phyloP scores from a whole-genome alignment of 805 yeast species.

The Barnettozyma californica region DNA sequence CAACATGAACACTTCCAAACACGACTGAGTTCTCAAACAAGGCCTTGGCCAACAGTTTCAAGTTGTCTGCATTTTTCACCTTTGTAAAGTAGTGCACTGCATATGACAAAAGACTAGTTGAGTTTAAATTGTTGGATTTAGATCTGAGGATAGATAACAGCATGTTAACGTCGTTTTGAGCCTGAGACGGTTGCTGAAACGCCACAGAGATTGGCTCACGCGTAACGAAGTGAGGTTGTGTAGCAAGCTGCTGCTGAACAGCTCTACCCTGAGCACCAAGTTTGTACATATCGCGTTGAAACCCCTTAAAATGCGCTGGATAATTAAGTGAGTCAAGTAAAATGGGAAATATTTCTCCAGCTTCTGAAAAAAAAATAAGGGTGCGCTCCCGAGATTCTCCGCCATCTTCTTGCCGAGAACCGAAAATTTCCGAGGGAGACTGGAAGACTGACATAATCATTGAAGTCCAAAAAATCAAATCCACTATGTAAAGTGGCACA shows the following conservation, averaged over 20 bases:
- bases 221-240: conserved; percentile 30
- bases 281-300: conserved; percentile 17
- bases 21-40: conserved; percentile 33
- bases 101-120: conserved; percentile 30
- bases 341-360: background rate
- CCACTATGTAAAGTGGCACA: background rate
- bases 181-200: conserved; percentile 26
- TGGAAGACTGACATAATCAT: background rate
- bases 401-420: background rate
- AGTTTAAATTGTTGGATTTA: conserved; percentile 1
- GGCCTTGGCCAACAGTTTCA: conserved; percentile 33
- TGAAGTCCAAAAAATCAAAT: background rate
- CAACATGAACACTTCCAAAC: conserved; percentile 20
- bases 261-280: conserved; percentile 26
- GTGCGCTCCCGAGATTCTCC: background rate
- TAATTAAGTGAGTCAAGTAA: background rate
- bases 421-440: background rate
- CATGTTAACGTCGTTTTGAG: conserved; percentile 27
- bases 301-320: background rate
- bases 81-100: conserved; percentile 40
- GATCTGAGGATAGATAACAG: conserved; percentile 15
- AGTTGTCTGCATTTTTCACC: conserved; percentile 39
- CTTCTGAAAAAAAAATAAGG: background rate
- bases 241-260: conserved; percentile 15
- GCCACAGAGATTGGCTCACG: conserved; percentile 28